These are phyloP conservation scores for Nigrospora oryzae DNA, from an alignment of 2,329 filamentous ascomycete genomes.

Conservation along the genomic window DNA sequence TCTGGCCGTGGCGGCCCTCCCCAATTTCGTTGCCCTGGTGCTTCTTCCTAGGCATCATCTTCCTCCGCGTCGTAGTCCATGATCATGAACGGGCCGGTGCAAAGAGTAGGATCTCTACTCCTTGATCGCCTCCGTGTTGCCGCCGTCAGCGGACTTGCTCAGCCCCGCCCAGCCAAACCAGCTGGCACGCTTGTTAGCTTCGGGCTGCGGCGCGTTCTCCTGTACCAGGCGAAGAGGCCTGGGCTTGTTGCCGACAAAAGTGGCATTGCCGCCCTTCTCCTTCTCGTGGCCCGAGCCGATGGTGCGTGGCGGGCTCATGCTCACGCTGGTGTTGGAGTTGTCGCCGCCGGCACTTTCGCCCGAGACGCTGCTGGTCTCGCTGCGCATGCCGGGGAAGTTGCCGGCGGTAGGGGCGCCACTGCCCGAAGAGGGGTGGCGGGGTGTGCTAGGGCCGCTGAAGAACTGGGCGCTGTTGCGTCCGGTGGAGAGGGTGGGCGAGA, in stretches of 20 bases:
- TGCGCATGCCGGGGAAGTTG: constrained; percentile 67
- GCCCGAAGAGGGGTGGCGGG: constrained; percentile 30
- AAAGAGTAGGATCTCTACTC: constrained; percentile 10
- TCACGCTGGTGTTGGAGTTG: constrained; percentile 36
- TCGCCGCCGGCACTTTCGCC: constrained; percentile 59
- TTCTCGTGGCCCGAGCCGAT: constrained; percentile 12
- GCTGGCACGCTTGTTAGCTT: constrained; percentile 49
- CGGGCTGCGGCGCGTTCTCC: constrained; percentile 52
- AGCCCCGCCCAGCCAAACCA: constrained; percentile 52
- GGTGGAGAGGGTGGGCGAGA: constrained; percentile 50
- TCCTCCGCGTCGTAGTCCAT: too few relatives aligned
- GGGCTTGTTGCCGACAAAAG: constrained; percentile 64
- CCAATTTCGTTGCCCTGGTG: too few relatives aligned
- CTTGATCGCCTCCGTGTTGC: constrained; percentile 12
- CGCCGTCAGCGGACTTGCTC: constrained; percentile 22
- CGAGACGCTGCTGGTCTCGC: constrained; percentile 55
- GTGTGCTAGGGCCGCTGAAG: constrained; percentile 32
- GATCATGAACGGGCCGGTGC: background rate
- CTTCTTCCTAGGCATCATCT: too few relatives aligned
- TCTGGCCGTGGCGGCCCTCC: too few relatives aligned
- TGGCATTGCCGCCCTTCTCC: constrained; percentile 46
- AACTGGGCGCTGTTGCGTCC: constrained; percentile 56
- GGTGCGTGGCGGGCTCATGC: constrained; percentile 43
- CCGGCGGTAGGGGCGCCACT: constrained; percentile 41
- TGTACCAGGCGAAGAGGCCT: constrained; percentile 81